These are phyloP conservation scores for Alternaria infectoria DNA, from an alignment of 2,329 filamentous ascomycete genomes.

Conservation along the genomic window DNA sequence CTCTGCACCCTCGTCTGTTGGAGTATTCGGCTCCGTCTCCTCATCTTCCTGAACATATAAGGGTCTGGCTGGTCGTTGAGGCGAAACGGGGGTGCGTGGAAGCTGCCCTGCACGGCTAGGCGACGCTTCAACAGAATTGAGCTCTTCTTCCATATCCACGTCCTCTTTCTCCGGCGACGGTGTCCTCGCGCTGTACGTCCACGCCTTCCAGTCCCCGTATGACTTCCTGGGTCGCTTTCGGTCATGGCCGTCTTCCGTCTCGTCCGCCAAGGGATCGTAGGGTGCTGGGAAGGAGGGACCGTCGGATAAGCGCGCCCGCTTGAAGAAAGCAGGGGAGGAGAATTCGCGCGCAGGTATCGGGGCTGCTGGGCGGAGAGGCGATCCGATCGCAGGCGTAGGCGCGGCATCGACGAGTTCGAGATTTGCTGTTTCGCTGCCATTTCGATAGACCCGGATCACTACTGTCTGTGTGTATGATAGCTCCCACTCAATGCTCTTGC, in stretches of 20 bases:
- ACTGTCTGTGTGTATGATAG: constrained; percentile 55
- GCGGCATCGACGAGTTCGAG: constrained; percentile 60
- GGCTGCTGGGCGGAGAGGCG: constrained; percentile 25
- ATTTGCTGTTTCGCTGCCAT: constrained; percentile 55
- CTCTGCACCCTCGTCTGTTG: background rate
- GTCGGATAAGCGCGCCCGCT: constrained; percentile 72
- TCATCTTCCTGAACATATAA: background rate
- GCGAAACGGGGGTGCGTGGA: constrained; percentile 37
- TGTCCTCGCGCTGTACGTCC: constrained; percentile 76
- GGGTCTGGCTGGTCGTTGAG: constrained; percentile 8
- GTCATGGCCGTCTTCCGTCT: constrained; percentile 62
- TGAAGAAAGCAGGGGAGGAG: constrained; percentile 78
- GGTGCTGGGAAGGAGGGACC: constrained; percentile 67
- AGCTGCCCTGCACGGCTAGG: constrained; percentile 32
- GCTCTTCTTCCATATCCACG: constrained; percentile 22
- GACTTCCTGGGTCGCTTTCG: constrained; percentile 76
- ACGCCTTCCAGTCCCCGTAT: constrained; percentile 69
- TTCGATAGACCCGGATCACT: constrained; percentile 49
- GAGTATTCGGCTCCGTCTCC: background rate
- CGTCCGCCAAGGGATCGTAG: constrained; percentile 71
- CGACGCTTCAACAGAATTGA: constrained; percentile 22
- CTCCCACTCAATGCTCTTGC: constrained; percentile 64
- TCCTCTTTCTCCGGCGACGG: constrained; percentile 69
- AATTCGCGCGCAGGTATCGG: constrained; percentile 55
- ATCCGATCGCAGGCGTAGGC: constrained; percentile 34